Percentiles rank a stretch among this genome's conserved stretches.
These are phyloP conservation scores for Urostyla sp. DNA, from an alignment of 73 alveolate genomes.

Conservation along the genomic window DNA sequence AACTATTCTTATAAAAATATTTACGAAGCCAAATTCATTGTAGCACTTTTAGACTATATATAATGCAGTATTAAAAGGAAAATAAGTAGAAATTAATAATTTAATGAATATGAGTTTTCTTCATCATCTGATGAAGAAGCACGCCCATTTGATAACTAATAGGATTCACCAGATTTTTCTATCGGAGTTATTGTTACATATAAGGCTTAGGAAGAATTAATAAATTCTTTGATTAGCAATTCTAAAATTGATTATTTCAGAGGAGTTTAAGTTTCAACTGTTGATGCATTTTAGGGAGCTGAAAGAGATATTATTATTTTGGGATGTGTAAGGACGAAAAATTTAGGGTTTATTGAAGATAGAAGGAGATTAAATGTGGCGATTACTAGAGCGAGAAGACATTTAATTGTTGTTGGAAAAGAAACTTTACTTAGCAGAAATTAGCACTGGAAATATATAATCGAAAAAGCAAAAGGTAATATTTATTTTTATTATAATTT, in stretches of 20 bases:
- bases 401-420: conserved; percentile 69
- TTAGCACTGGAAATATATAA: conserved; percentile 60
- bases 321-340: conserved; percentile 71
- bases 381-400: conserved; percentile 72
- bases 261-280: conserved; percentile 67
- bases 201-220: conserved; percentile 65
- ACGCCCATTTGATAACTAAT: conserved; percentile 3
- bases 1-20: conserved; percentile 60
- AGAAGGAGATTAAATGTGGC: conserved; percentile 72
- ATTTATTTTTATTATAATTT: too few species aligned
- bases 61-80: conserved; percentile 27
- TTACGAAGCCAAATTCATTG: conserved; percentile 70
- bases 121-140: conserved; percentile 43
- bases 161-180: conserved; percentile 44
- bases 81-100: too few species aligned
- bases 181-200: conserved; percentile 75
- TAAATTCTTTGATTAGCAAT: conserved; percentile 39
- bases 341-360: conserved; percentile 69
- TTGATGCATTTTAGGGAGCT: conserved; percentile 80
- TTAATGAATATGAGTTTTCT: conserved; percentile 8
- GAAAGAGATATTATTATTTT: conserved; percentile 72
- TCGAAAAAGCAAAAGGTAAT: conserved; percentile 59
- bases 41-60: conserved; percentile 57
- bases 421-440: conserved; percentile 61
- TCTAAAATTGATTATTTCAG: conserved; percentile 23